Evolutionary conservation across 2,329 filamentous ascomycete genomes (phyloP).

Genomic region (Dendrostoma leiphaemia): DNA sequence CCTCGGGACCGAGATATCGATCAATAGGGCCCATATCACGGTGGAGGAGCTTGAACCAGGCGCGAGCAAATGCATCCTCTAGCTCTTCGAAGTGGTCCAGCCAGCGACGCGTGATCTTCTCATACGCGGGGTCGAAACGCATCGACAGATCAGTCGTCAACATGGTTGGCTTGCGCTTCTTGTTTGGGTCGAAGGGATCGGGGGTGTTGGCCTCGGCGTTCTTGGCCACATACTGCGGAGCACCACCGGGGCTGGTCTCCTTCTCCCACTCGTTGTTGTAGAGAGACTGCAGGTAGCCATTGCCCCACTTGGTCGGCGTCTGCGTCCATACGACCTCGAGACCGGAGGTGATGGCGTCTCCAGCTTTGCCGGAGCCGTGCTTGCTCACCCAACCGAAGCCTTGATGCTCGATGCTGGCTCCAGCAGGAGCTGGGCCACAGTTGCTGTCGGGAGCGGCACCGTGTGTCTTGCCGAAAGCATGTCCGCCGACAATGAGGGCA

Average conservation of each 20-base stretch:
- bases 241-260: conserved; percentile 72
- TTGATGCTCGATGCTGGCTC: conserved; percentile 61
- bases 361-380: conserved; percentile 64
- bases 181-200: conserved; percentile 65
- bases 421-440: conserved; percentile 67
- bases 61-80: conserved; percentile 65
- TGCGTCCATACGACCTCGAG: conserved; percentile 79
- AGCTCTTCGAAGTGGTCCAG: conserved; percentile 67
- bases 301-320: conserved; percentile 74
- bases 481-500: conserved; percentile 70
- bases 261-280: conserved; percentile 79
- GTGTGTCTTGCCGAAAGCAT: conserved; percentile 78
- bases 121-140: conserved; percentile 68
- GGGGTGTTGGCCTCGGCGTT: conserved; percentile 65
- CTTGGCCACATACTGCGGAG: conserved; percentile 76
- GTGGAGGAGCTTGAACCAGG: conserved; percentile 80
- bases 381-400: conserved; percentile 72
- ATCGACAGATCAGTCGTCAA: conserved; percentile 73
- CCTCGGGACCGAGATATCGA: conserved; percentile 69
- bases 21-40: conserved; percentile 69
- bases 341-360: conserved; percentile 71
- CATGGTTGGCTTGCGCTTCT: conserved; percentile 76
- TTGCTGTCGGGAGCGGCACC: conserved; percentile 65
- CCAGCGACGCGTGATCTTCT: conserved; percentile 73
- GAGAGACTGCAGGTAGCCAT: conserved; percentile 71